These are phyloP conservation scores for Fusarium vanettenii DNA, from an alignment of 2,329 filamentous ascomycete species.

Conservation along the genomic window DNA sequence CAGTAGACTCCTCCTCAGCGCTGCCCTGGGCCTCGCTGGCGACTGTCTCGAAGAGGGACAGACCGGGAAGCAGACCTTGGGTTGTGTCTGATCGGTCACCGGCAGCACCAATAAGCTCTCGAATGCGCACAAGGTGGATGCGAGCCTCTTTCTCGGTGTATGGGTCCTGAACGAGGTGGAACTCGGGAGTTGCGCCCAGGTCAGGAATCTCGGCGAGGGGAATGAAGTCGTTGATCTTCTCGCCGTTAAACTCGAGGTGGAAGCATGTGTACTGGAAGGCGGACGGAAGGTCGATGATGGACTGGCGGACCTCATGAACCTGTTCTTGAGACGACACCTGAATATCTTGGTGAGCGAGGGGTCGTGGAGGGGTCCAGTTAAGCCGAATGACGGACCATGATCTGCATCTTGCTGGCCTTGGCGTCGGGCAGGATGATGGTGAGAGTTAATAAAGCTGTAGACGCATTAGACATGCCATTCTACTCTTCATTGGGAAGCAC, in stretches of 20 bases:
- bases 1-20: constrained; percentile 37
- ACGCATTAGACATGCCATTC: constrained; percentile 22
- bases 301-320: constrained; percentile 96
- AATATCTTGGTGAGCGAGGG: constrained; percentile 27
- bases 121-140: constrained; percentile 89
- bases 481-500: constrained; percentile 3
- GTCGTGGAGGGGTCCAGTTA: constrained; percentile 5
- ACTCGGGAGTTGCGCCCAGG: constrained; percentile 80
- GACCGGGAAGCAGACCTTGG: constrained; percentile 85
- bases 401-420: constrained; percentile 78
- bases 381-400: constrained; percentile 74
- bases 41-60: constrained; percentile 88
- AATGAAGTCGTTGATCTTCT: constrained; percentile 94
- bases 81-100: constrained; percentile 88
- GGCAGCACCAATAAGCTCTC: constrained; percentile 92
- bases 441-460: constrained; percentile 67
- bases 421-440: constrained; percentile 85
- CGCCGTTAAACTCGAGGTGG: constrained; percentile 90
- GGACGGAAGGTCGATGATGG: constrained; percentile 90
- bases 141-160: constrained; percentile 99
- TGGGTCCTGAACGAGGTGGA: constrained; percentile 89
- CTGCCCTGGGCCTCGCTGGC: constrained; percentile 60
- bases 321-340: constrained; percentile 94
- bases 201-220: constrained; percentile 90
- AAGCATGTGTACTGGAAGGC: constrained; percentile 99